Conservation (phyloP, 148 eudicot genomes). For the Amaranthus cruentus region DNA sequence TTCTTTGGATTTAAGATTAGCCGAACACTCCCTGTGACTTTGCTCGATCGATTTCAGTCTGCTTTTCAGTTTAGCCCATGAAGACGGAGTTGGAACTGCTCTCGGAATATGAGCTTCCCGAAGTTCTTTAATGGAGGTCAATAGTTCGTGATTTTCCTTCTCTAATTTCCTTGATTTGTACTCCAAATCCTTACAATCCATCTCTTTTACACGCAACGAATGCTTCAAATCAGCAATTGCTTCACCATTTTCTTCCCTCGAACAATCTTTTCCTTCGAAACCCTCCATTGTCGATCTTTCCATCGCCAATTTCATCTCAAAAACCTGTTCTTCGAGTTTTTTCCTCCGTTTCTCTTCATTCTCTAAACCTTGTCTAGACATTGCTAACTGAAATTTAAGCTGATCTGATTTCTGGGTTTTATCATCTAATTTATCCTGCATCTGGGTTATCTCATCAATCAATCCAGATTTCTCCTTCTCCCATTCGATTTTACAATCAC, state of each 20-base stretch:
- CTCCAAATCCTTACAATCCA: constrained; percentile 53
- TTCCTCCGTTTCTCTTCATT: constrained; percentile 64
- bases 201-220: constrained; percentile 54
- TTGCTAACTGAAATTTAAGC: constrained; percentile 43
- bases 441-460: constrained; percentile 51
- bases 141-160: constrained; percentile 57
- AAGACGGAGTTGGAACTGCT: constrained; percentile 44
- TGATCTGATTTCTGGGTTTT: constrained; percentile 36
- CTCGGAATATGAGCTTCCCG: constrained; percentile 77
- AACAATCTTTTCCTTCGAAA: constrained; percentile 42
- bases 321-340: constrained; percentile 49
- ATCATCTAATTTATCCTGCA: constrained; percentile 49
- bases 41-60: constrained; percentile 69
- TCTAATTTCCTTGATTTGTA: constrained; percentile 52
- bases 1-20: constrained; percentile 52
- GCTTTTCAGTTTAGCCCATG: constrained; percentile 54
- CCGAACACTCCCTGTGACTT: constrained; percentile 50
- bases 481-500: constrained; percentile 48
- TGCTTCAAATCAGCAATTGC: constrained; percentile 48
- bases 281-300: constrained; percentile 34
- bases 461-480: constrained; percentile 57
- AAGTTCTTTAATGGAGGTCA: constrained; percentile 51
- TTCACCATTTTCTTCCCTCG: constrained; percentile 36
- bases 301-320: constrained; percentile 39
- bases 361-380: constrained; percentile 61